Evolutionary conservation across 176 grass and related monocot species (phyloP).

Genomic region (Oryza longistaminata): DNA sequence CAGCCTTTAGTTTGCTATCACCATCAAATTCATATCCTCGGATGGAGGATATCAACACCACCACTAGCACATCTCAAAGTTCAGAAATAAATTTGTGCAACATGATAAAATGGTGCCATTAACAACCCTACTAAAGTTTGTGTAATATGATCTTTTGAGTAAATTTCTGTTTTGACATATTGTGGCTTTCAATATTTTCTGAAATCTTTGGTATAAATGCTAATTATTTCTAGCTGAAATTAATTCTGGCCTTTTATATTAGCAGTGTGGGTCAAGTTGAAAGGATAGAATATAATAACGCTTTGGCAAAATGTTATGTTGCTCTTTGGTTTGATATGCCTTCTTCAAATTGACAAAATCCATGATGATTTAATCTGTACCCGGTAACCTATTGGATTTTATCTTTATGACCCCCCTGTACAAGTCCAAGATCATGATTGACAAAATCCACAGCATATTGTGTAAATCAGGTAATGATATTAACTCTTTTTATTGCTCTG

Average conservation of each 20-base stretch:
- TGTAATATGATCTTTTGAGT: constrained; percentile 6
- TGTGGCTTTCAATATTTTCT: constrained; percentile 8
- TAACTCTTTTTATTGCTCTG: constrained; percentile 25
- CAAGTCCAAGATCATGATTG: constrained; percentile 14
- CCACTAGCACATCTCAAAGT: constrained; percentile 43
- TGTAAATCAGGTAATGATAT: constrained; percentile 12
- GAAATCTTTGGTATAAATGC: constrained; percentile 17
- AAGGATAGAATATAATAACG: constrained; percentile 17
- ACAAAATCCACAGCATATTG: constrained; percentile 2
- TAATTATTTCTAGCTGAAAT: constrained; percentile 7
- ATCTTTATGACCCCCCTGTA: constrained; percentile 19
- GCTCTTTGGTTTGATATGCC: constrained; percentile 4
- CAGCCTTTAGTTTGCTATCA: constrained; percentile 49
- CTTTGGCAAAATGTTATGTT: constrained; percentile 3
- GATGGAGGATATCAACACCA: constrained; percentile 35
- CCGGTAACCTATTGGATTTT: background rate
- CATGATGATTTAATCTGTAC: background rate
- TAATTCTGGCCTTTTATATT: background rate
- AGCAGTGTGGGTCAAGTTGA: constrained; percentile 2
- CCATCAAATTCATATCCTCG: constrained; percentile 50
- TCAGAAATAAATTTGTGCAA: constrained; percentile 45
- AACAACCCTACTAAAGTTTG: constrained; percentile 1
- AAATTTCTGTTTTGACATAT: constrained; percentile 5
- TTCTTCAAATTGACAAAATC: constrained; percentile 10
- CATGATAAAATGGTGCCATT: background rate